A percentile compares a stretch with the other conserved stretches of the same genome.
phyloP scores from a whole-genome alignment of 345 rosid genomes.

The Salix brachista region DNA sequence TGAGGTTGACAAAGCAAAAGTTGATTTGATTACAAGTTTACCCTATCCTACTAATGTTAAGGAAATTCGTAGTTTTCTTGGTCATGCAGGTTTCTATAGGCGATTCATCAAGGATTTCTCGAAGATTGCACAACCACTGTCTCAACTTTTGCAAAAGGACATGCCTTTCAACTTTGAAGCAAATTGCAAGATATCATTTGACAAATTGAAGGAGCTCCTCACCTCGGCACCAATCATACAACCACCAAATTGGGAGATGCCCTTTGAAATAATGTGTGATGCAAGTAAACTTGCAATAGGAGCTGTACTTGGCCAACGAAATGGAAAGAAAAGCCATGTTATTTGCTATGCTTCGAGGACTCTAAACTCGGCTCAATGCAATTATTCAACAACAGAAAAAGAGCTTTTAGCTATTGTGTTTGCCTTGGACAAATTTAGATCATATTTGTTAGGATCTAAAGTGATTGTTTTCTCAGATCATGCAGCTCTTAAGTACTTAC shows the following conservation, averaged over 20 bases:
- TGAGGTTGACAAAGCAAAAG: conserved; percentile 3
- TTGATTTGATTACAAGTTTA: neutral
- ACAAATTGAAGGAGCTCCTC: neutral
- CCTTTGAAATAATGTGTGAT: neutral
- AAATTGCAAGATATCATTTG: neutral
- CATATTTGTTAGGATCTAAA: neutral
- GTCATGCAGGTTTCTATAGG: neutral
- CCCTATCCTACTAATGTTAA: neutral
- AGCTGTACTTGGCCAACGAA: neutral
- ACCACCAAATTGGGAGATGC: neutral
- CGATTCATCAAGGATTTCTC: neutral
- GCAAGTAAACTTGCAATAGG: neutral
- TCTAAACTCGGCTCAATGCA: neutral
- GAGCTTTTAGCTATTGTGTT: neutral
- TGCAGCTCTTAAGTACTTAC: neutral
- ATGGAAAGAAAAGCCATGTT: too few relatives aligned
- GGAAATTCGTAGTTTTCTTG: neutral
- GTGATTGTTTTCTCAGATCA: neutral
- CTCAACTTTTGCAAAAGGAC: neutral
- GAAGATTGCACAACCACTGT: neutral
- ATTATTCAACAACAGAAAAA: neutral
- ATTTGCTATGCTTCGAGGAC: too few relatives aligned
- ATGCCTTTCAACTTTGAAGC: neutral
- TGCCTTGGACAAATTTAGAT: neutral
- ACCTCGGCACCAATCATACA: neutral